Conservation (phyloP, 139 green algal genomes). For the Volvox africanus region DNA sequence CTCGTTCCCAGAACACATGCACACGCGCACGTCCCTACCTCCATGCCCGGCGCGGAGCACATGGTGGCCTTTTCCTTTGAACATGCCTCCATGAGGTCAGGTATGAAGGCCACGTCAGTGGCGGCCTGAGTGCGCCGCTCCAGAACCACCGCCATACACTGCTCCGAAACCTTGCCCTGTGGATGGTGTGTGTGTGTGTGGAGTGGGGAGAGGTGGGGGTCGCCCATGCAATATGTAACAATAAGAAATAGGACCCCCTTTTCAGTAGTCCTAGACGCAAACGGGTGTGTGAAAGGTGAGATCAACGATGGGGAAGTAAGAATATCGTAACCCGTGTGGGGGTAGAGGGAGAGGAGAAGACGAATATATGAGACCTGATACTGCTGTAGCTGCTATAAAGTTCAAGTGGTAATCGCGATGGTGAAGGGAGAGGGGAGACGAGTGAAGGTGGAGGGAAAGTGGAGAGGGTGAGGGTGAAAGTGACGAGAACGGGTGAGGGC, state of each 20-base stretch:
- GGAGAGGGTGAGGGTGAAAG: neutral
- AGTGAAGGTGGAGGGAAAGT: neutral
- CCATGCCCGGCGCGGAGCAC: neutral
- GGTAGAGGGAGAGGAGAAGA: neutral
- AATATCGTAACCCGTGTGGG: too few relatives aligned
- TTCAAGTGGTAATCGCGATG: too few relatives aligned
- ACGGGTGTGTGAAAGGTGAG: too few relatives aligned
- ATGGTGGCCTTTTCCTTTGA: conserved; percentile 7
- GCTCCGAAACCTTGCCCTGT: conserved; percentile 34
- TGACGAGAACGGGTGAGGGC: neutral
- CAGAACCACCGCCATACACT: conserved; percentile 44
- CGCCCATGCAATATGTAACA: too few relatives aligned
- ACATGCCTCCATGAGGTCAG: conserved; percentile 38
- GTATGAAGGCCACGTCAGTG: conserved; percentile 53
- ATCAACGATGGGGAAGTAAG: too few relatives aligned
- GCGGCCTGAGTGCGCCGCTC: conserved; percentile 50
- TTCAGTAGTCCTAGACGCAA: too few relatives aligned
- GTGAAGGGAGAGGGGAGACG: too few relatives aligned
- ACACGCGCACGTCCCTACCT: neutral
- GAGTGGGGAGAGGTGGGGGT: neutral
- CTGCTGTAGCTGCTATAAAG: too few relatives aligned
- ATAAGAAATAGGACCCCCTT: too few relatives aligned
- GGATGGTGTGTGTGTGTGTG: neutral
- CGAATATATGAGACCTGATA: too few relatives aligned
- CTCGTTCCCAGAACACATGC: too few relatives aligned